A percentile compares a stretch with the other conserved stretches of the same genome.
Conservation (phyloP, 257 asterid species). For the Nicotiana noctiflora region DNA sequence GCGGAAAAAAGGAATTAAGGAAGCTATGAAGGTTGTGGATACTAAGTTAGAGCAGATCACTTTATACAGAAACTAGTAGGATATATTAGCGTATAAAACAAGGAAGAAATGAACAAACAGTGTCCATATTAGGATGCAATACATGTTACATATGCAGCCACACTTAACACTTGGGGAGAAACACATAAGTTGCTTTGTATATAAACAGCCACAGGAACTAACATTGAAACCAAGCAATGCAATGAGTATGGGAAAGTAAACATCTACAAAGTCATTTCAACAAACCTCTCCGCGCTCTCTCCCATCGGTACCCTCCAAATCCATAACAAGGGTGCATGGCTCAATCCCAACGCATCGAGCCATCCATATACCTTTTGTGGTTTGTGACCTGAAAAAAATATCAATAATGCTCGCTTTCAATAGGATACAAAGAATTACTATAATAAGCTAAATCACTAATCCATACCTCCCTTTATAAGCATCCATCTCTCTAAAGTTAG, state of each 20-base stretch:
- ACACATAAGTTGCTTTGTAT: background rate
- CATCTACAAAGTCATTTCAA: background rate
- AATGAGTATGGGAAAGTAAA: background rate
- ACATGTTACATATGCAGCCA: too few species aligned
- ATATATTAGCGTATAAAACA: background rate
- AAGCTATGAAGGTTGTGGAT: background rate
- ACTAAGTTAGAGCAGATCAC: background rate
- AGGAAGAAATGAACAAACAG: background rate
- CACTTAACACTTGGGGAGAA: background rate
- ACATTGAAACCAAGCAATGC: conserved; percentile 3
- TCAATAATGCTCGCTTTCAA: background rate
- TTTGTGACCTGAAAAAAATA: conserved; percentile 65
- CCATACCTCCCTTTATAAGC: conserved; percentile 74
- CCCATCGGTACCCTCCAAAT: conserved; percentile 98
- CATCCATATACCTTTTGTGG: conserved; percentile 70
- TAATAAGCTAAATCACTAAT: conserved; percentile 12
- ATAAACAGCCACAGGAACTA: background rate
- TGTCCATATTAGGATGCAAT: background rate
- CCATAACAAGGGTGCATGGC: conserved; percentile 92
- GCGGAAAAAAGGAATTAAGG: background rate
- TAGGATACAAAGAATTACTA: background rate
- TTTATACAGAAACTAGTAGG: background rate
- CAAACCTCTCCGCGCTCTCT: conserved; percentile 98
- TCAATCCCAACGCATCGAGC: conserved; percentile 77
- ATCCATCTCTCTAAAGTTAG: conserved; percentile 78